phyloP scores from a whole-genome alignment of 1,284 basidiomycete species.

The Trichosporon coremiiforme region DNA sequence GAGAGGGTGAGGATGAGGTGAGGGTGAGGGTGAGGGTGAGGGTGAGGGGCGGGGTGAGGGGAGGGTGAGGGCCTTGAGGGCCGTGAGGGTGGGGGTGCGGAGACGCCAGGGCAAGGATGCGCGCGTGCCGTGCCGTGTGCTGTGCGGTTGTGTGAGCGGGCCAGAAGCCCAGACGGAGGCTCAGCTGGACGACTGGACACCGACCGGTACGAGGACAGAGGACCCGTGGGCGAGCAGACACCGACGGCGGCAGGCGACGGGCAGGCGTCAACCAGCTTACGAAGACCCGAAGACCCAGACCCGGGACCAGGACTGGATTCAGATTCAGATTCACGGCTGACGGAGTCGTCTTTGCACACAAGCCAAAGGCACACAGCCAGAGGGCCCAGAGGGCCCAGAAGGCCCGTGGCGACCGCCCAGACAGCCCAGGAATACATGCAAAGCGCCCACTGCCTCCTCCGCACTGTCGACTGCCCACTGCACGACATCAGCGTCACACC shows the following conservation, averaged over 20 bases:
- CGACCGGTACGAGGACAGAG: not conserved
- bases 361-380: not conserved
- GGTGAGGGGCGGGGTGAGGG: not conserved
- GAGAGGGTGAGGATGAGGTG: not conserved
- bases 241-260: not conserved
- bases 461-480: not conserved
- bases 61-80: constrained; percentile 2
- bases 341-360: not conserved
- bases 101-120: not conserved
- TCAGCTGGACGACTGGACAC: too few relatives aligned
- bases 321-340: constrained; percentile 10
- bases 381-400: not conserved
- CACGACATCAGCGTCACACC: not conserved
- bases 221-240: not conserved
- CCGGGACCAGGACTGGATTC: constrained; percentile 2
- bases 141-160: not conserved
- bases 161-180: not conserved
- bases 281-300: constrained; percentile 10
- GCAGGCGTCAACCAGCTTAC: not conserved
- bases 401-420: not conserved
- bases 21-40: not conserved
- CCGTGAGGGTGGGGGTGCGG: constrained; percentile 5
- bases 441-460: not conserved
- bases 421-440: not conserved
- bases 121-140: constrained; percentile 10